A percentile compares a stretch with the other conserved stretches of the same genome.
Evolutionary conservation across 352 stramenopile genomes (phyloP).

Genomic region (Globisporangium iwayamae): DNA sequence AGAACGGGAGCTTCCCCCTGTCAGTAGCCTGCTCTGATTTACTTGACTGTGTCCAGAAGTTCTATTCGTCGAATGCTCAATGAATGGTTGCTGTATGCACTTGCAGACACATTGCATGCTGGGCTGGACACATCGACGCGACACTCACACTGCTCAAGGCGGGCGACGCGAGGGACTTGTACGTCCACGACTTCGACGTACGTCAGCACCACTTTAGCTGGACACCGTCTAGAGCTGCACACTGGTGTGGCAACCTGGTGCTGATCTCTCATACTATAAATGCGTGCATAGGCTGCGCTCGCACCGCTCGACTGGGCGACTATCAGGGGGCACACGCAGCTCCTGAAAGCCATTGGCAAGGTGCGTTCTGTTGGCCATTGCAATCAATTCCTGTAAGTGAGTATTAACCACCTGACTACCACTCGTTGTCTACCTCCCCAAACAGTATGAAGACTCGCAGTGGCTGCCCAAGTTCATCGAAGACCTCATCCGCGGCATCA

Average conservation of each 20-base stretch:
- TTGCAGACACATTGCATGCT: conserved; percentile 60
- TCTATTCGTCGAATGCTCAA: too few relatives aligned
- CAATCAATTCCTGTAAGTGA: background rate
- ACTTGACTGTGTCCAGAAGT: background rate
- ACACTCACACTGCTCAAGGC: conserved; percentile 45
- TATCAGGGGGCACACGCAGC: conserved; percentile 36
- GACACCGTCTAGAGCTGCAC: too few relatives aligned
- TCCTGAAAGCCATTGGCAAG: conserved; percentile 57
- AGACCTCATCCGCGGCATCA: conserved; percentile 61
- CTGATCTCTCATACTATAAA: background rate
- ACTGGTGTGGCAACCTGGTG: too few relatives aligned
- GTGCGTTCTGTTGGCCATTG: conserved; percentile 10
- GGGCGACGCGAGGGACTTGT: conserved; percentile 54
- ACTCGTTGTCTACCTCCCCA: background rate
- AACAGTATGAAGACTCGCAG: conserved; percentile 51
- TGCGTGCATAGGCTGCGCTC: conserved; percentile 21
- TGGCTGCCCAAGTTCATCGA: conserved; percentile 74
- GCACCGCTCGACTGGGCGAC: conserved; percentile 59
- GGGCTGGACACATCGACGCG: conserved; percentile 56
- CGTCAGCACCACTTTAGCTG: background rate
- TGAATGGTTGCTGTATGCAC: background rate
- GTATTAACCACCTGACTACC: background rate
- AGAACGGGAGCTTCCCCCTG: conserved; percentile 71
- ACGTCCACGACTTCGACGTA: conserved; percentile 69
- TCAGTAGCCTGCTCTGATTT: conserved; percentile 13